Base-by-base conservation (phyloP, 2,329 filamentous ascomycete species). In the Fusarium incarnatum region DNA sequence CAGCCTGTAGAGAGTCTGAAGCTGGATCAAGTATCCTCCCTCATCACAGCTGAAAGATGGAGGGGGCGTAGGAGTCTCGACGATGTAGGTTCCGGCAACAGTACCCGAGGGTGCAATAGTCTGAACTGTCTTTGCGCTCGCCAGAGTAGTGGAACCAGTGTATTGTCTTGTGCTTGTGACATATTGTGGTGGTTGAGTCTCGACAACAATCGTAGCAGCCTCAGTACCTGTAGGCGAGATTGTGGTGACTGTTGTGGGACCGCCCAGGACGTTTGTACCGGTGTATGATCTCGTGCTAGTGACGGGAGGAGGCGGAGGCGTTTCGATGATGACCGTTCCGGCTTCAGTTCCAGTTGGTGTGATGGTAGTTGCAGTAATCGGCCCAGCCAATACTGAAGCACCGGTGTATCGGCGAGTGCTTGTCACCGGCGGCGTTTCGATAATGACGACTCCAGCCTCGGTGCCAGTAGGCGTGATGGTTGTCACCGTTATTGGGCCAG, bases 1-100 rank as follows among this genome's bases (percentile, higher is more conserved):
- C 2, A 64, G 25, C 18, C 61, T 25, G 12, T 64, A 64, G 0
- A 64, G 60, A 15, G 60, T 64, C 11, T 47, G 48, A 6, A 41
- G 10, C 27, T 64, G 61, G 8, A 64, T 64, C 60, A 64, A n/a
- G 30, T 64, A 64, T 11, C 61, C 61, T 18, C 61, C 61, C 30
- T 58, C 61, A 10, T 64, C 61, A 42, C 61, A 64, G 3, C 30
- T 58, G 22, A 64, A 64, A 11, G 61, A 10, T 18, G 61, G 61
- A 13, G 60, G 61, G 5, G 61, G 22, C 6, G 22, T 32, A 8
- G 61, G 61, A 0, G 61, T 64, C 27, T 64, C 61, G 8, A 64
- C 61, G 4, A 56, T 44, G 28, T 54, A 52, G n/a, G 56, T 58
- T 8, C 44, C 58, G 1, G 53, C 15, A 2, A 49, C 54, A 15